Conservation (phyloP, 257 asterid genomes). For the Schizonepeta tenuifolia region DNA sequence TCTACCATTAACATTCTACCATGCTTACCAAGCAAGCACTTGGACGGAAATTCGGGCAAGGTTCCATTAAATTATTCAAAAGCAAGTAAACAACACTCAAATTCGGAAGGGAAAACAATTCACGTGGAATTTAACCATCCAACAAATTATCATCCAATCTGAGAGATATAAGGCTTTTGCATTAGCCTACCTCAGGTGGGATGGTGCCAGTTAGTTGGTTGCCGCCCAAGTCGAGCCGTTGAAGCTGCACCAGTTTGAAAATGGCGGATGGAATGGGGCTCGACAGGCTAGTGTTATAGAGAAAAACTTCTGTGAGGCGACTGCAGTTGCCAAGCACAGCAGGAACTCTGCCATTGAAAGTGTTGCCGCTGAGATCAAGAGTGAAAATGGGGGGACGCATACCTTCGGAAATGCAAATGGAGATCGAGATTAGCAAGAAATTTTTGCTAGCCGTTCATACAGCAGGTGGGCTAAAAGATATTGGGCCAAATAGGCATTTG, state of each 20-base stretch:
- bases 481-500: no score
- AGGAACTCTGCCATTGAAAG: constrained; percentile 45
- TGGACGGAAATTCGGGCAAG: constrained; percentile 36
- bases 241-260: constrained; percentile 45
- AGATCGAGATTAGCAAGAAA: no score
- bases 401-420: no score
- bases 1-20: no score
- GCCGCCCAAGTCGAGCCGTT: constrained; percentile 43
- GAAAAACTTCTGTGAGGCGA: constrained; percentile 31
- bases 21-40: constrained; percentile 46
- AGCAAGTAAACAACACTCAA: constrained; percentile 36
- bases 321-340: constrained; percentile 50
- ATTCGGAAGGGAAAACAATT: constrained; percentile 40
- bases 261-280: constrained; percentile 46
- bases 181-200: constrained; percentile 44
- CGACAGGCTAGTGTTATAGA: constrained; percentile 39
- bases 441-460: no score
- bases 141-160: constrained; percentile 35
- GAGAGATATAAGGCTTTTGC: constrained; percentile 36
- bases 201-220: constrained; percentile 44
- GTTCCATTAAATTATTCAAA: constrained; percentile 38
- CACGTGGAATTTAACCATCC: constrained; percentile 45
- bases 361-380: constrained; percentile 49
- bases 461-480: no score
- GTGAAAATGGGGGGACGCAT: no score